Evolutionary conservation across 1,139 yeast genomes (phyloP), one percentile per base, ranked within the genome.

Genomic region (Schwanniomyces etchellsii): DNA sequence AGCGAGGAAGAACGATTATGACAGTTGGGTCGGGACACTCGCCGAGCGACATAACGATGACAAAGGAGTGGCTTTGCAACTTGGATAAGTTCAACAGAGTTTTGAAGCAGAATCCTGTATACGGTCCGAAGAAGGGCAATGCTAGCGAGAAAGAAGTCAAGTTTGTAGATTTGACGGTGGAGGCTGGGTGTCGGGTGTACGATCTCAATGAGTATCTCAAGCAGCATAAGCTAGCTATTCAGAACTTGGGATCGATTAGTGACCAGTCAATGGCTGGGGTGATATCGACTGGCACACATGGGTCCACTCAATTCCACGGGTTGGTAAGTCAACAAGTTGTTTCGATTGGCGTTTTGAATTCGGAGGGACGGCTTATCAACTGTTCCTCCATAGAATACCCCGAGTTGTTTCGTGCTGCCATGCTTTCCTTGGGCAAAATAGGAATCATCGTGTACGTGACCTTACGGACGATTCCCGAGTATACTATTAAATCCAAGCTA

Each of bases 201-300:
- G 82, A 86, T 51, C 62, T 91, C 48, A 88, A 85, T 52, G 77
- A 77, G 9, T 67, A 70, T 37, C 66, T 89, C 38, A 80, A 77
- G 24, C 42, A 61, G 11, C 68, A 74, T 40, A 77, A 82, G 1
- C 71, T 85, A 42, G 95, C 96, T 4, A 66, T 91, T 38, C 97
- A 91, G 57, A 89, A 84, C 50, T 64, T 91, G 50, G 98, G 97
- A 1, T 88, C 96, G 2, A 91, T 91, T 37, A 80, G 94, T 27
- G 96, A 88, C 40, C 98, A 91, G 53, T 83, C 95, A 11, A 67
- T 88, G 26, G 98, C 95, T 3, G 98, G 98, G 4, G 77, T 89
- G 40, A 86, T 91, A 30, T 83, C 95, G 2, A 91, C 98, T 0
- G 97, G 97, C 23, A 88, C 97, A 1, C 98, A 91, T 50, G 98